Base-by-base conservation (phyloP, 305 asterid genomes). In the Fraxinus sp. region DNA sequence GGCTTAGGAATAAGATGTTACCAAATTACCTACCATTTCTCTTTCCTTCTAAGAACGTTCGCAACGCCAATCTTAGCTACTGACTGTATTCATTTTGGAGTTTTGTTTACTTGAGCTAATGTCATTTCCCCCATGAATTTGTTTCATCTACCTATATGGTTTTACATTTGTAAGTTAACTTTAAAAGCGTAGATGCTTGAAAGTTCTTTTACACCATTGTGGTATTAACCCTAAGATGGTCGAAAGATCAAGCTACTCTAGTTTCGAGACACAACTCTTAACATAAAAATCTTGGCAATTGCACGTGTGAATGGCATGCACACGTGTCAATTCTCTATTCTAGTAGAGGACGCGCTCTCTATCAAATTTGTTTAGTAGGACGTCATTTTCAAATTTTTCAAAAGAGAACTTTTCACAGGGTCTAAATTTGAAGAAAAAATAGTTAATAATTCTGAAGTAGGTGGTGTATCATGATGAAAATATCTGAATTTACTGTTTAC, bases 1-100 rank as follows among this genome's bases (percentile, higher is more conserved):
- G 44, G 78, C 24, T 79, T 41, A 22, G 64, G 82, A 74, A 33
- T 37, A 22, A 39, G 14, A 74, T 20, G 78, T 46, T 22, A 74
- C 62, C 78, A 46, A 9, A 74, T 74, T 37, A 74, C 36, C 62
- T 30, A 44, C 77, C 30, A 30, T 79, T 46, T 39, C 44, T 59
- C 70, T 7, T 59, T 20, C 71, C 71, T 8, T 18, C 71, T 62
- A 62, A 62, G 24, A 62, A 20, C 30, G 13, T 18, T 2, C 71
- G 7, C 14, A 22, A 62, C 10, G 32, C 71, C 71, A 55, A 55
- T 55, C n/a, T 55, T n/a, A 55, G 7, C 66, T 55, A 55, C 26
- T 5, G 66, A 2, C 26, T 7, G 33, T 68, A 4, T 13, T 68
- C 20, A 3, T 28, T 68, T 28, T 30, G 39, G 75, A 68, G 39